Conservation (phyloP, 768 basidiomycete genomes). For the Asterophora lycoperdoides region DNA sequence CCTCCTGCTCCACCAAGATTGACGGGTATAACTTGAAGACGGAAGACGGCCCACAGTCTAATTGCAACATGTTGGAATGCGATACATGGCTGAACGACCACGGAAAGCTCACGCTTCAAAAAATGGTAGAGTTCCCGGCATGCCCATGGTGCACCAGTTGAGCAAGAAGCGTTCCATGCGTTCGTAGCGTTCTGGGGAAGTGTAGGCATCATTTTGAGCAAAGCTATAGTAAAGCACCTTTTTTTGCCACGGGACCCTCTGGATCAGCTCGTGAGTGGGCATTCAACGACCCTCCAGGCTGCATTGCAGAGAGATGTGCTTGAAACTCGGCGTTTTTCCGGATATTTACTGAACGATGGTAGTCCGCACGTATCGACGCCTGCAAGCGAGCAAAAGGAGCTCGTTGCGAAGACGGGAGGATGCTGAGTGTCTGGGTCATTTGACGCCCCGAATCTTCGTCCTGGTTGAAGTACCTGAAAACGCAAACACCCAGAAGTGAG, state of each 20-base stretch:
- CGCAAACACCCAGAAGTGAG: background rate
- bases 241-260: constrained; percentile 55
- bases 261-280: constrained; percentile 71
- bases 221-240: constrained; percentile 37
- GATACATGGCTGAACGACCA: constrained; percentile 5
- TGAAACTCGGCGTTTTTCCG: constrained; percentile 80
- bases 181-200: constrained; percentile 58
- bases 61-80: constrained; percentile 16
- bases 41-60: constrained; percentile 72
- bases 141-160: constrained; percentile 81
- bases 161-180: constrained; percentile 70
- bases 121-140: constrained; percentile 89
- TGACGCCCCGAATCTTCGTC: constrained; percentile 71
- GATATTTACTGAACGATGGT: constrained; percentile 75
- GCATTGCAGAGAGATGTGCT: constrained; percentile 75
- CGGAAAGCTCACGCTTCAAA: constrained; percentile 52
- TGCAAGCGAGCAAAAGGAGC: constrained; percentile 85
- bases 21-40: constrained; percentile 77
- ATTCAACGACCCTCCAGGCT: constrained; percentile 75
- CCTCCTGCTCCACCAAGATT: constrained; percentile 76
- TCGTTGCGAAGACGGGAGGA: constrained; percentile 77
- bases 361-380: constrained; percentile 80
- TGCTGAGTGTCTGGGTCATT: constrained; percentile 81
- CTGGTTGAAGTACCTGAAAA: constrained; percentile 75
- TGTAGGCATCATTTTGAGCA: background rate